Conservation (phyloP, 1,284 basidiomycete genomes). For the Ganoderma sinense region DNA sequence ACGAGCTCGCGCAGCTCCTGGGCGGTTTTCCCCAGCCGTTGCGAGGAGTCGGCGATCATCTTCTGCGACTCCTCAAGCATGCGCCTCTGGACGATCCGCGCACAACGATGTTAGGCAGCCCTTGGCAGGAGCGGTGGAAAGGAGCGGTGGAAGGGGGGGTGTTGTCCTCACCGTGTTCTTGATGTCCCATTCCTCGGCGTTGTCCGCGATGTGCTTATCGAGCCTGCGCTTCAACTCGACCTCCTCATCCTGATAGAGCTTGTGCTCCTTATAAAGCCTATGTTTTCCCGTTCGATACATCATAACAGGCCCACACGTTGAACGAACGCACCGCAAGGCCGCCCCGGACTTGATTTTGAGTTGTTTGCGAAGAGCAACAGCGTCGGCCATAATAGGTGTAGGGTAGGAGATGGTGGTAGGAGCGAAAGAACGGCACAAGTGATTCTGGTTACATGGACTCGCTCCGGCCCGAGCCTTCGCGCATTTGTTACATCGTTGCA, state of each 20-base stretch:
- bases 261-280: constrained; percentile 80
- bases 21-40: constrained; percentile 65
- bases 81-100: constrained; percentile 41
- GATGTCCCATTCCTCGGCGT: constrained; percentile 80
- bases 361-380: constrained; percentile 61
- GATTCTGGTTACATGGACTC: not conserved
- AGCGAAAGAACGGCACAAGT: not conserved
- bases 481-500: not conserved
- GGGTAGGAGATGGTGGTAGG: not conserved
- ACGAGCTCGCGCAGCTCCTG: constrained; percentile 74
- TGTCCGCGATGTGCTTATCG: constrained; percentile 68
- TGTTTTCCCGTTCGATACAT: not conserved
- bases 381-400: constrained; percentile 53
- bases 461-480: not conserved
- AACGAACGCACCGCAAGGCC: constrained; percentile 65
- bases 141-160: not conserved
- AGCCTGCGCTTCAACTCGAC: constrained; percentile 65
- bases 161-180: constrained; percentile 74
- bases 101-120: not conserved
- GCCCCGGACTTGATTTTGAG: constrained; percentile 85
- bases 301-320: constrained; percentile 23
- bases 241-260: constrained; percentile 74
- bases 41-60: constrained; percentile 78
- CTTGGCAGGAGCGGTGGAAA: constrained; percentile 1
- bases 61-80: constrained; percentile 82